Evolutionary conservation across 2,329 filamentous ascomycete species (phyloP), one percentile per base, ranked within the genome.

Genomic region (Nothophoma quercina): DNA sequence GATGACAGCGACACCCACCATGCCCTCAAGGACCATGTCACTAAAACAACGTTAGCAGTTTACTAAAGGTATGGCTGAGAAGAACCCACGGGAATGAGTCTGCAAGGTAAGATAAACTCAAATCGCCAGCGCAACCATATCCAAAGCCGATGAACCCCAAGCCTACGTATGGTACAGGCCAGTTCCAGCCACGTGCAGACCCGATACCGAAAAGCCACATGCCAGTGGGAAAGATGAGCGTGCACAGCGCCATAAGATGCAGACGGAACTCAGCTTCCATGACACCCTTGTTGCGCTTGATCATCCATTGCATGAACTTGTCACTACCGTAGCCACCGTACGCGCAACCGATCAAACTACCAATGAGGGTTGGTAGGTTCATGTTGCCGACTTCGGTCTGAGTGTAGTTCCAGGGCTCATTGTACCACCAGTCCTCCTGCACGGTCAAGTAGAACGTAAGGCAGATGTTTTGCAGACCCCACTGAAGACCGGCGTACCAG

Each of bases 391-490:
- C 80, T 2, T 77, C 78, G 1, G 78, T 77, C 50, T 83, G 78
- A 28, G 70, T 75, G 63, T 85, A 86, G 65, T 83, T 79, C 78
- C 81, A 85, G 0, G 83, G 83, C 8, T 73, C 69, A 0, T 71
- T 77, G 21, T 78, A 80, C 79, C 82, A 85, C 58, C 79, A 79
- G 55, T 84, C 81, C 59, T 85, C 81, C 62, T 84, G 78, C 1
- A 85, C 77, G 0, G 83, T 85, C 25, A 84, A 73, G 56, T 85
- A 85, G 64, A 86, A 85, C 1, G 81, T 81, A 18, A 86, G 70
- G 70, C 83, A 85, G n/a, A 83, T 81, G 58, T 85, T 83, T 65
- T 85, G 83, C 23, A 81, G 75, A 4, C 83, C 83, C 83, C 83
- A 85, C 62, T 85, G 83, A 19, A 85, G 67, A 7, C 83, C 83